Evolutionary conservation across 139 green algal genomes (phyloP).

Genomic region (Gonium pectorale): DNA sequence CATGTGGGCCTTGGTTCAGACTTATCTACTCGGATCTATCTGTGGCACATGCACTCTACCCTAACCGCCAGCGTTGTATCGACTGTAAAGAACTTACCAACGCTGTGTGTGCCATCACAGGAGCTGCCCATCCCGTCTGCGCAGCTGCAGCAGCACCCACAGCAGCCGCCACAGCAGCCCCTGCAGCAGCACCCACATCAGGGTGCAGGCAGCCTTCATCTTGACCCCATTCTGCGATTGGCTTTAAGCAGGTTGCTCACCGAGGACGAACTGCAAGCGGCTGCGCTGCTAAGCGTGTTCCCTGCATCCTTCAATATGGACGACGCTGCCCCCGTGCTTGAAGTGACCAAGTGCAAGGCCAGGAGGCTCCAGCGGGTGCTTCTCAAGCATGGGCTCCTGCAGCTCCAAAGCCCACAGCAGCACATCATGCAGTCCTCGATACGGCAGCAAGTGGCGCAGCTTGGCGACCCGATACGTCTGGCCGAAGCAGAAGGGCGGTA

Average conservation of each 20-base stretch:
- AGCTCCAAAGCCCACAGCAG: neutral
- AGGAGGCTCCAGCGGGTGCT: neutral
- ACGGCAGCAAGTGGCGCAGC: neutral
- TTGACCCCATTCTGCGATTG: neutral
- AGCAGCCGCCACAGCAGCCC: neutral
- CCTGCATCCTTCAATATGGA: neutral
- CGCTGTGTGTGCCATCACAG: too few relatives aligned
- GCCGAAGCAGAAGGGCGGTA: neutral
- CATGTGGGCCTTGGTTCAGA: too few relatives aligned
- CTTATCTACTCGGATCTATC: too few relatives aligned
- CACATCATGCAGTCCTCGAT: neutral
- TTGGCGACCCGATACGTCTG: neutral
- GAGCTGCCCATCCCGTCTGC: neutral
- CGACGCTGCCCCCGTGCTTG: neutral
- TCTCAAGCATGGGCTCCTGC: neutral
- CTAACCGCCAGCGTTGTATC: too few relatives aligned
- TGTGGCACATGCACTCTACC: too few relatives aligned
- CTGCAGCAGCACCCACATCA: neutral
- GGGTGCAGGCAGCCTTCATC: neutral
- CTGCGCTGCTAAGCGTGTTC: neutral
- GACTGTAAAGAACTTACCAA: too few relatives aligned
- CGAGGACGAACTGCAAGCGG: neutral
- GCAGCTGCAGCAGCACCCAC: neutral
- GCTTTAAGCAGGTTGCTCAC: neutral
- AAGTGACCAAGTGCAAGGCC: neutral